phyloP scores from a whole-genome alignment of 2,329 filamentous ascomycete genomes.

The Aspergillus terreus region DNA sequence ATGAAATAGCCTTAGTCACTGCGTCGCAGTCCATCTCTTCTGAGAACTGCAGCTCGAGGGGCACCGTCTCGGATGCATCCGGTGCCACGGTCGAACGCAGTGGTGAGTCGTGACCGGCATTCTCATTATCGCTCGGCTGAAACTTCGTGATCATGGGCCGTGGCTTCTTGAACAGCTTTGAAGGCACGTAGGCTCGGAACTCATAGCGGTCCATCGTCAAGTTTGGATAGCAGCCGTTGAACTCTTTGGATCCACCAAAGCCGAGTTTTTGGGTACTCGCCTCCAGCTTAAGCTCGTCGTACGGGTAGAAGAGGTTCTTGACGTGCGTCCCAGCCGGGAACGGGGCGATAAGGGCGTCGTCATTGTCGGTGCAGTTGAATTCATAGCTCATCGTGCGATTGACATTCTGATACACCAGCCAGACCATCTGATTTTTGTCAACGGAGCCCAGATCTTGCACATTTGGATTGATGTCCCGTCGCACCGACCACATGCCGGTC shows the following conservation, averaged over 20 bases:
- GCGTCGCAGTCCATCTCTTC: constrained; percentile 58
- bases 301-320: constrained; percentile 61
- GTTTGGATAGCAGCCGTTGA: constrained; percentile 54
- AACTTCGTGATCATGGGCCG: constrained; percentile 59
- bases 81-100: constrained; percentile 47
- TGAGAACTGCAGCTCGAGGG: constrained; percentile 58
- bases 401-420: constrained; percentile 45
- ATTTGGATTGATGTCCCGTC: constrained; percentile 48
- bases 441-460: constrained; percentile 50
- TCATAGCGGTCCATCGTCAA: constrained; percentile 55
- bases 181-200: constrained; percentile 59
- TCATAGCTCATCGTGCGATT: constrained; percentile 50
- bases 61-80: constrained; percentile 42
- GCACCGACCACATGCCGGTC: constrained; percentile 59
- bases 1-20: constrained; percentile 47
- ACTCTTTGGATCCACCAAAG: constrained; percentile 44
- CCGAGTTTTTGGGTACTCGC: constrained; percentile 44
- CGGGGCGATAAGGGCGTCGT: constrained; percentile 53
- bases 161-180: constrained; percentile 47
- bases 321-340: constrained; percentile 54
- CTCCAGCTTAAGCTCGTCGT: constrained; percentile 52
- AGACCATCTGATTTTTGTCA: constrained; percentile 44
- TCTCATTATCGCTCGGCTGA: constrained; percentile 25
- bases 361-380: constrained; percentile 53
- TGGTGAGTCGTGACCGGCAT: constrained; percentile 58